Conservation (phyloP, 148 eudicot genomes). For the Cornus controversa region DNA sequence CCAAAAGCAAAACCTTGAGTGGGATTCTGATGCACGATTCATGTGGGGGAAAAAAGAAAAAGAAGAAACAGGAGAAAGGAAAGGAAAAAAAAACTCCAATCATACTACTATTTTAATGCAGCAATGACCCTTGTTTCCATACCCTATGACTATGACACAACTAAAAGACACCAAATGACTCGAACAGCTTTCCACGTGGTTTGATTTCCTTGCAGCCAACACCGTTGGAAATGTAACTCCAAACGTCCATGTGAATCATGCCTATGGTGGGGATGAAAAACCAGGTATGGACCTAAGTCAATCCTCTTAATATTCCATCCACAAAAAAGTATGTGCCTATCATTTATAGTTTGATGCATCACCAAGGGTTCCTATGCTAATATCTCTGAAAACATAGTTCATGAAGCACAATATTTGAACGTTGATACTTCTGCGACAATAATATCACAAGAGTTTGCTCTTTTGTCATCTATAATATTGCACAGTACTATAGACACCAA, state of each 20-base stretch:
- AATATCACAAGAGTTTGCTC: background rate
- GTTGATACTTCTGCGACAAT: background rate
- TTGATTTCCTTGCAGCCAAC: background rate
- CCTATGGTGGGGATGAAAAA: background rate
- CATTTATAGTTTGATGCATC: slow-evolving; percentile 9
- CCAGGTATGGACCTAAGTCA: no score
- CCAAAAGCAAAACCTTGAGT: no score
- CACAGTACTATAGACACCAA: slow-evolving; percentile 3
- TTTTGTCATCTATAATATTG: slow-evolving; percentile 9
- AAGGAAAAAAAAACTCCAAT: no score
- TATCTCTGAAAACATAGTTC: background rate
- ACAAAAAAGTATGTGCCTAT: no score
- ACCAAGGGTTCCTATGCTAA: background rate
- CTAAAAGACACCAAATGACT: background rate
- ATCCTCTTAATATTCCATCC: no score
- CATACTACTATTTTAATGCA: background rate
- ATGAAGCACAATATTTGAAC: background rate
- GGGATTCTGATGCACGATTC: no score
- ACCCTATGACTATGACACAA: no score
- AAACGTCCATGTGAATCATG: background rate
- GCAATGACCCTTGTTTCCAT: no score
- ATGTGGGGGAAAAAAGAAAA: no score
- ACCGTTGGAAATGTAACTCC: background rate
- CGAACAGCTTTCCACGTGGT: slow-evolving; percentile 5
- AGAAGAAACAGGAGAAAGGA: no score